Conservation (phyloP, 1,284 basidiomycete genomes). For the Coniophora puteana region DNA sequence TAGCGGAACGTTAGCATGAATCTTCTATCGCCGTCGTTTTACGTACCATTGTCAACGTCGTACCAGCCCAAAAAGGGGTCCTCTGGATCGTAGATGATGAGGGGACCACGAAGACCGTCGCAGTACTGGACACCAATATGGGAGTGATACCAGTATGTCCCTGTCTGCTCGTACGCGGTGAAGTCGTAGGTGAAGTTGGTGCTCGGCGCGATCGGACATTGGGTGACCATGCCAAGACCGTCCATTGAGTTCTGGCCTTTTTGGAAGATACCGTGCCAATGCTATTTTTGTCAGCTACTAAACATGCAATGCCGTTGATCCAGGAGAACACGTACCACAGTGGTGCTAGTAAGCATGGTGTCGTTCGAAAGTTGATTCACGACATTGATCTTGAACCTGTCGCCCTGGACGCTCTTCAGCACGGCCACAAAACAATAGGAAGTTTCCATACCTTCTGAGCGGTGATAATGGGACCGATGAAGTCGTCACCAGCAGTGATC, state of each 20-base stretch:
- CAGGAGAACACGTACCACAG: conserved; percentile 16
- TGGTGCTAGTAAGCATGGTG: conserved; percentile 19
- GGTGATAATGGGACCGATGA: conserved; percentile 26
- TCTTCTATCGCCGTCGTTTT: neutral
- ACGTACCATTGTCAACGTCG: conserved; percentile 32
- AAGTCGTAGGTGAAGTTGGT: conserved; percentile 24
- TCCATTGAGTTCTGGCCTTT: conserved; percentile 15
- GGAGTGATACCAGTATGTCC: conserved; percentile 46
- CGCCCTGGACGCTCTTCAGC: conserved; percentile 6
- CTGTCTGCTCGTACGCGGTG: conserved; percentile 29
- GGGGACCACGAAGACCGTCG: conserved; percentile 22
- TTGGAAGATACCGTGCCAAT: conserved; percentile 25
- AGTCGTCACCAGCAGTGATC: conserved; percentile 16
- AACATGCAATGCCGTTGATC: neutral
- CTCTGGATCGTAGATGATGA: conserved; percentile 34
- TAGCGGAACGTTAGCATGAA: conserved; percentile 15
- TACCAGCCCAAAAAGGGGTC: conserved; percentile 28
- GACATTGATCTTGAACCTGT: conserved; percentile 18
- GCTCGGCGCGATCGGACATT: conserved; percentile 18
- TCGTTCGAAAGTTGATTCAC: conserved; percentile 12
- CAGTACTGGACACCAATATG: conserved; percentile 34
- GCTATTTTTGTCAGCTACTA: conserved; percentile 12
- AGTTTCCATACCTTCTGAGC: conserved; percentile 21
- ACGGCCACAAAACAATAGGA: conserved; percentile 12
- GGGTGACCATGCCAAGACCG: conserved; percentile 21